These are phyloP conservation scores for Albizia julibrissin DNA, from an alignment of 306 rosid species.

Conservation along the genomic window DNA sequence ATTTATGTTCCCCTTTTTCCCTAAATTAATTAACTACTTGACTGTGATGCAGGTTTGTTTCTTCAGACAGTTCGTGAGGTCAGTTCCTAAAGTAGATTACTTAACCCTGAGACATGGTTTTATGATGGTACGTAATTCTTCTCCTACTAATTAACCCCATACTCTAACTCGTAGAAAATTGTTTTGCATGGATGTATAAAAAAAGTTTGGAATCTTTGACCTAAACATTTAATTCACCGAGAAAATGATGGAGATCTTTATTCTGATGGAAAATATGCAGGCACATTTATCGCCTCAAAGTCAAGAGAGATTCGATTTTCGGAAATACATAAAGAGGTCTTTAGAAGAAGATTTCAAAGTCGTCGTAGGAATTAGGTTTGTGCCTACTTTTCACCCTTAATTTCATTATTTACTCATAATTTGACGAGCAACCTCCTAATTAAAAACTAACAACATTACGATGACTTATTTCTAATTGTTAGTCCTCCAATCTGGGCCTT, in stretches of 20 bases:
- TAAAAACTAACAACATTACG: neutral
- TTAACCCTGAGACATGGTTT: slow-evolving; percentile 90
- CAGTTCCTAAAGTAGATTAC: slow-evolving; percentile 93
- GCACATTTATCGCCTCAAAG: slow-evolving; percentile 92
- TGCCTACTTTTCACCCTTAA: neutral
- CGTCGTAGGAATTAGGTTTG: slow-evolving; percentile 85
- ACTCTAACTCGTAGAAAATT: neutral
- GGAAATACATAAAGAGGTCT: slow-evolving; percentile 75
- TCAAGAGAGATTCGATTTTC: slow-evolving; percentile 70
- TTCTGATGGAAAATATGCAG: slow-evolving; percentile 42
- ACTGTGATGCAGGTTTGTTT: slow-evolving; percentile 51
- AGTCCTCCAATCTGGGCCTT: slow-evolving; percentile 75
- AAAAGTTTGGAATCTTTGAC: neutral
- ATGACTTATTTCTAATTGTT: neutral
- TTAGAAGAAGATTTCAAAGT: slow-evolving; percentile 92
- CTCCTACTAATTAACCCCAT: neutral
- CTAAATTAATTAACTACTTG: neutral
- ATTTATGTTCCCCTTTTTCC: neutral
- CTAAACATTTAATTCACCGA: neutral
- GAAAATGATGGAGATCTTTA: neutral
- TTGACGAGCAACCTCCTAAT: neutral
- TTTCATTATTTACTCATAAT: neutral
- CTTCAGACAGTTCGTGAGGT: slow-evolving; percentile 85
- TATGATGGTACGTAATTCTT: slow-evolving; percentile 56
- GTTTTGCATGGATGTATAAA: neutral